phyloP scores from a whole-genome alignment of 2,329 filamentous ascomycete species.

The Cladosporium sp. region DNA sequence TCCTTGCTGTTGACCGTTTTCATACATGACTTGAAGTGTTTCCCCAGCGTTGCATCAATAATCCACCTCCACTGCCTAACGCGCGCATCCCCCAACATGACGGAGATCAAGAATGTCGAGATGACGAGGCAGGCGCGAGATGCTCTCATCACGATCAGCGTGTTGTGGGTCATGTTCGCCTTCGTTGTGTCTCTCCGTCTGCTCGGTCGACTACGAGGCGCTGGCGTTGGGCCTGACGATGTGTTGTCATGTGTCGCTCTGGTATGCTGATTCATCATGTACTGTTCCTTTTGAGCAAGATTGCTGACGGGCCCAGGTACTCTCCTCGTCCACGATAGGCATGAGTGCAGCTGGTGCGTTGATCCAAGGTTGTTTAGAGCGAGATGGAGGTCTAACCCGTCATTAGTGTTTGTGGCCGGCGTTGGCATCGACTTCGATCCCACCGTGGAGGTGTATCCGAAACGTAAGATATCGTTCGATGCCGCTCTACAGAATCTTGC shows the following conservation, averaged over 20 bases:
- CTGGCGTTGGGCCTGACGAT: constrained; percentile 4
- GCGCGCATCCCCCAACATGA: background rate
- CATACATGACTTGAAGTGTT: background rate
- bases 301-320: background rate
- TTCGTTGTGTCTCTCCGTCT: background rate
- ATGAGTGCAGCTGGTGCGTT: constrained; percentile 1
- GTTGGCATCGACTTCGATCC: constrained; percentile 2
- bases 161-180: background rate
- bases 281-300: background rate
- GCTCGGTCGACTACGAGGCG: constrained; percentile 2
- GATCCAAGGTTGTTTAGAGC: background rate
- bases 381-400: background rate
- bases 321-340: constrained; percentile 1
- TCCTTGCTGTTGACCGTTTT: background rate
- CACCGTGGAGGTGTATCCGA: background rate
- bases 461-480: background rate
- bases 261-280: background rate
- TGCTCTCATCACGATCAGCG: background rate
- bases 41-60: background rate
- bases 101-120: background rate
- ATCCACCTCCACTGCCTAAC: background rate
- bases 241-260: constrained; percentile 5
- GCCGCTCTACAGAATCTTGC: background rate
- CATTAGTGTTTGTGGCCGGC: background rate
- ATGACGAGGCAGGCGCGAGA: constrained; percentile 4